Conservation (phyloP, 2,329 filamentous ascomycete genomes). For the Rosellinia necatrix region DNA sequence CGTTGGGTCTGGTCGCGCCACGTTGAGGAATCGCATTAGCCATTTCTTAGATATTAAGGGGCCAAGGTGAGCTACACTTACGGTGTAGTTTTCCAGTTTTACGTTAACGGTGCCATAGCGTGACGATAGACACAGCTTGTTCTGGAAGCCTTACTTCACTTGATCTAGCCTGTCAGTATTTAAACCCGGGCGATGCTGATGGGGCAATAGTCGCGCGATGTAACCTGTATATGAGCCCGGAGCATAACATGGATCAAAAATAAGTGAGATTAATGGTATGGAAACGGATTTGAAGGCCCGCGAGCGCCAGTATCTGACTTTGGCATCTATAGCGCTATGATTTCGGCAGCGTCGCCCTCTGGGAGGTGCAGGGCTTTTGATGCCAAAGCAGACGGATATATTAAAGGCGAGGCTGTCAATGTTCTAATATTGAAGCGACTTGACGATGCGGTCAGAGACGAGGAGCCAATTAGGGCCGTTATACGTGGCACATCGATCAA, state of each 20-base stretch:
- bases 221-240: constrained; percentile 42
- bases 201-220: constrained; percentile 37
- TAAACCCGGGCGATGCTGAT: constrained; percentile 26
- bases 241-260: constrained; percentile 28
- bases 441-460: constrained; percentile 46
- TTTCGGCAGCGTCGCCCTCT: constrained; percentile 21
- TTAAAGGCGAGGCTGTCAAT: constrained; percentile 49
- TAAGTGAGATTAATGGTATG: too few species aligned
- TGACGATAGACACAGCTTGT: constrained; percentile 14
- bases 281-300: too few species aligned
- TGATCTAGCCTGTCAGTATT: background rate
- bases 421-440: constrained; percentile 50
- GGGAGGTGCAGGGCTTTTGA: constrained; percentile 44
- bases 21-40: constrained; percentile 40
- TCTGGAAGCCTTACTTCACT: background rate
- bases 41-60: constrained; percentile 41
- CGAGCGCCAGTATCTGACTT: too few species aligned
- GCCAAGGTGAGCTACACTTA: too few species aligned
- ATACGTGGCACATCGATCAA: constrained; percentile 43
- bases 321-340: constrained; percentile 21
- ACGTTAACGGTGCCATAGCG: too few species aligned
- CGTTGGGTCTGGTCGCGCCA: constrained; percentile 31
- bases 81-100: too few species aligned
- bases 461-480: constrained; percentile 45
- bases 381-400: constrained; percentile 50